Conservation (phyloP, 2,329 filamentous ascomycete genomes). For the Zarea fungicola region DNA sequence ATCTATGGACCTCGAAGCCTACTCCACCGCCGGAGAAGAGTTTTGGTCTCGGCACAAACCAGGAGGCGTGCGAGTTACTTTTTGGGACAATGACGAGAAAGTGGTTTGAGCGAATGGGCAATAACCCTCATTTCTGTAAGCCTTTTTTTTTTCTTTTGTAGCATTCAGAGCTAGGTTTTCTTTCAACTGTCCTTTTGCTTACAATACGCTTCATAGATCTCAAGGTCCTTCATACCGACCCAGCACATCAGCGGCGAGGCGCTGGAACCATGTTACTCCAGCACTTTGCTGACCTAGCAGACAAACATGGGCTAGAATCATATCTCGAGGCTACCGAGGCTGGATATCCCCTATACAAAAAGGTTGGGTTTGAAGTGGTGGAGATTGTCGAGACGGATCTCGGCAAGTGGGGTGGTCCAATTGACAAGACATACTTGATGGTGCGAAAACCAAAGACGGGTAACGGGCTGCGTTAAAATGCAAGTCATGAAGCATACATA, state of each 20-base stretch:
- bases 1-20: slow-evolving; percentile 25
- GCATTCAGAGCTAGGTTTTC: too few species aligned
- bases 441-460: slow-evolving; percentile 2
- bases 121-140: slow-evolving; percentile 32
- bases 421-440: slow-evolving; percentile 13
- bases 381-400: slow-evolving; percentile 23
- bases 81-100: slow-evolving; percentile 26
- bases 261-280: slow-evolving; percentile 29
- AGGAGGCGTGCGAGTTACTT: slow-evolving; percentile 29
- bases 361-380: slow-evolving; percentile 30
- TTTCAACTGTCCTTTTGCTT: too few species aligned
- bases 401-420: slow-evolving; percentile 25
- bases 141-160: slow-evolving; percentile 2
- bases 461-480: too few species aligned
- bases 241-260: slow-evolving; percentile 32
- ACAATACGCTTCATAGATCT: slow-evolving; percentile 26
- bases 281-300: slow-evolving; percentile 32
- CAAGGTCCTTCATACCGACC: slow-evolving; percentile 33
- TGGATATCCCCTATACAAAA: slow-evolving; percentile 29
- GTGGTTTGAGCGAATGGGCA: slow-evolving; percentile 26
- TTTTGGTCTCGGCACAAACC: slow-evolving; percentile 26
- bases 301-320: slow-evolving; percentile 28
- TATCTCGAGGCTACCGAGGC: slow-evolving; percentile 33
- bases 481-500: too few species aligned
- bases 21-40: slow-evolving; percentile 21